phyloP scores from a whole-genome alignment of 495 filamentous ascomycete genomes.

The Wilcoxina mikolae region DNA sequence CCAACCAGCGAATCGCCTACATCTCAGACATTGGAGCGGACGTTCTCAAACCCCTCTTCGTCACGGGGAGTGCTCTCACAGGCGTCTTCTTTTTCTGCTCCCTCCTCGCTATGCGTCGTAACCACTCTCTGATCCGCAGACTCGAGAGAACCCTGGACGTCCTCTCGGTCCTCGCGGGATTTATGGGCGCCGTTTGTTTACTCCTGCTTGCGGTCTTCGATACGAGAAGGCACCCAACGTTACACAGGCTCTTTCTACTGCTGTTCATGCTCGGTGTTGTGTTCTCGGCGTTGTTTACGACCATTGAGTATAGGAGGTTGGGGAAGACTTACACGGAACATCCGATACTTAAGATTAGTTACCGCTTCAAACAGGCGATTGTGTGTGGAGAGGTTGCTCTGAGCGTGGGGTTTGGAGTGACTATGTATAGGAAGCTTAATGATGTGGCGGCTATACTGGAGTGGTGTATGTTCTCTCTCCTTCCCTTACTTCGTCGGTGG shows the following conservation, averaged over 20 bases:
- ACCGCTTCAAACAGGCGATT: conserved; percentile 69
- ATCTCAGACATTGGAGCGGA: conserved; percentile 67
- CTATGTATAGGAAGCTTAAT: conserved; percentile 22
- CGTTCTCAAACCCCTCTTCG: conserved; percentile 71
- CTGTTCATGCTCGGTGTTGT: conserved; percentile 57
- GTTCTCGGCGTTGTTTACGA: conserved; percentile 25
- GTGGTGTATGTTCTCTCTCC: conserved; percentile 41
- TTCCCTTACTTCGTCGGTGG: background rate
- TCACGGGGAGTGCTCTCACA: conserved; percentile 61
- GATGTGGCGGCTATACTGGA: conserved; percentile 42
- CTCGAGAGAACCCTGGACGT: conserved; percentile 56
- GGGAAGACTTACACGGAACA: conserved; percentile 44
- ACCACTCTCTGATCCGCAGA: conserved; percentile 18
- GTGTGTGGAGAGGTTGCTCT: conserved; percentile 64
- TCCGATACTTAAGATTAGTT: conserved; percentile 55
- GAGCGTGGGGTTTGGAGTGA: conserved; percentile 33
- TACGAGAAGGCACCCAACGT: conserved; percentile 44
- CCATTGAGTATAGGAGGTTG: conserved; percentile 62
- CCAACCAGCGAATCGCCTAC: conserved; percentile 57
- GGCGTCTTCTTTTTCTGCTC: conserved; percentile 73
- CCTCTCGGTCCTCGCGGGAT: conserved; percentile 54
- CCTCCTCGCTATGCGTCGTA: conserved; percentile 55
- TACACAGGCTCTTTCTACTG: conserved; percentile 64
- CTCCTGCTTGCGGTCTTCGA: conserved; percentile 79
- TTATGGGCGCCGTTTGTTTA: conserved; percentile 62